Conservation (phyloP, 306 rosid species). For the Vicia faba region DNA sequence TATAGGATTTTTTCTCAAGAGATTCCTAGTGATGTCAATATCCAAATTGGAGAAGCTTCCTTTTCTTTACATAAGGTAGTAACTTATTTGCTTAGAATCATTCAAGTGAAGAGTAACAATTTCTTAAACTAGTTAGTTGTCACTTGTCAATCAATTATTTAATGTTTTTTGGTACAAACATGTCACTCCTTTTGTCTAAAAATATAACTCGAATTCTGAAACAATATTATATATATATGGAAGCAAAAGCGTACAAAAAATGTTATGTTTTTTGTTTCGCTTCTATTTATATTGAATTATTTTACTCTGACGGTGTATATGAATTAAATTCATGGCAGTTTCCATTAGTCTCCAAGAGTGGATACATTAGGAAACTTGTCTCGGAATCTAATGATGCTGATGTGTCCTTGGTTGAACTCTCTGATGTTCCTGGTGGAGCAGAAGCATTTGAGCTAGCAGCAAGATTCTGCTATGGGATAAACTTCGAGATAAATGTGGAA, state of each 20-base stretch:
- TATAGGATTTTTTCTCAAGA: conserved; percentile 94
- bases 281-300: conserved; percentile 25
- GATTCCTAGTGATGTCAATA: conserved; percentile 85
- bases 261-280: neutral
- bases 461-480: conserved; percentile 93
- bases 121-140: neutral
- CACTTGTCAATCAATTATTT: conserved; percentile 3
- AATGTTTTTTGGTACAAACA: neutral
- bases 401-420: conserved; percentile 57
- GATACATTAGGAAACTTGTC: conserved; percentile 69
- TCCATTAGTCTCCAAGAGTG: conserved; percentile 89
- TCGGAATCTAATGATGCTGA: conserved; percentile 76
- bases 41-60: conserved; percentile 74
- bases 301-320: neutral
- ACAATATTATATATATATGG: conserved; percentile 3
- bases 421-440: conserved; percentile 82
- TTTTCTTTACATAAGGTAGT: conserved; percentile 91
- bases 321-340: conserved; percentile 51
- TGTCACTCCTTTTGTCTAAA: neutral
- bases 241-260: neutral
- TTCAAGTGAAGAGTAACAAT: neutral
- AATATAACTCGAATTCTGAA: conserved; percentile 22
- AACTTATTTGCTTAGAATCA: conserved; percentile 1
- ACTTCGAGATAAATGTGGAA: conserved; percentile 75
- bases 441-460: conserved; percentile 96